Conservation (phyloP, 495 filamentous ascomycete genomes). For the Podospora australis region DNA sequence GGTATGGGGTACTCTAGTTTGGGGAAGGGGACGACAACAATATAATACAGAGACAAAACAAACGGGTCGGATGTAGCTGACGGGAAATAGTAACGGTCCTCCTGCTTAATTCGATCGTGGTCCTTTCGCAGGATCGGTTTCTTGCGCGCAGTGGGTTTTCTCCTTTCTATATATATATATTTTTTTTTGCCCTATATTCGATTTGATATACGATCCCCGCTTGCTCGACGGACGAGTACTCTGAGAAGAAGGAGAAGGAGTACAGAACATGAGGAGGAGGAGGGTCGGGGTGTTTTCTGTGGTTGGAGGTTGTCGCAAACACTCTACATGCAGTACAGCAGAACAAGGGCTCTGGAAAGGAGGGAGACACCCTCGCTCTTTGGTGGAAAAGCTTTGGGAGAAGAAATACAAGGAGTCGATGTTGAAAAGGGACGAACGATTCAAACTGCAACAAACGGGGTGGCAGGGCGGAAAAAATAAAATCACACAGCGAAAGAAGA, state of each 20-base stretch:
- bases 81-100: constrained; percentile 82
- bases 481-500: background rate
- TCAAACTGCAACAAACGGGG: no score
- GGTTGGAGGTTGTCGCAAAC: background rate
- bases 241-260: background rate
- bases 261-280: background rate
- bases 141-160: constrained; percentile 76
- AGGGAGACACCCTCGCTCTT: no score
- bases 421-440: background rate
- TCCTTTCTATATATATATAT: background rate
- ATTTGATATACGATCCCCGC: no score
- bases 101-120: constrained; percentile 86
- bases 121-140: constrained; percentile 96
- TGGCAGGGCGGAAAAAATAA: background rate
- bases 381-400: no score
- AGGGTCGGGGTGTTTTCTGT: background rate
- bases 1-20: background rate
- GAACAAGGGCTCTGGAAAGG: no score
- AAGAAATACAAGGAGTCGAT: background rate
- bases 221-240: background rate
- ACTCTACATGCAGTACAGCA: no score
- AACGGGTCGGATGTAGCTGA: background rate
- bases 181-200: background rate
- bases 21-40: background rate
- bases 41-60: background rate